Conservation (phyloP, 129 eudicot species). For the Chrysanthemum seticuspe region DNA sequence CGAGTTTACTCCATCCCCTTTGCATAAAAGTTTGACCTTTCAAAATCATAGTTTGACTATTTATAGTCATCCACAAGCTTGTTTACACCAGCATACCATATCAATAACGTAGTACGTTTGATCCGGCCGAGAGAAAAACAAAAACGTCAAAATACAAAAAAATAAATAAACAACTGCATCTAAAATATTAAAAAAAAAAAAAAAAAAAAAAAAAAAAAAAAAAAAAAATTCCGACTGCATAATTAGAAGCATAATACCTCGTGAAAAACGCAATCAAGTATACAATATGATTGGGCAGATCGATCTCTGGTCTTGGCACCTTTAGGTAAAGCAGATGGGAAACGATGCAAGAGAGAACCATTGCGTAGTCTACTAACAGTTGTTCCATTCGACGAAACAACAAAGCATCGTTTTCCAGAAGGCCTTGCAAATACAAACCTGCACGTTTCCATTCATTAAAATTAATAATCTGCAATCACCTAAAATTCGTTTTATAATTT, state of each 20-base stretch:
- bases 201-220: neutral
- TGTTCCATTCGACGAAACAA: conserved; percentile 84
- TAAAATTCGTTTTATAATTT: no score
- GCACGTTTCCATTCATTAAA: neutral
- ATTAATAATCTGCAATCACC: no score
- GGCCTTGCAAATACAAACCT: conserved; percentile 97
- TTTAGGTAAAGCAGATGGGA: conserved; percentile 85
- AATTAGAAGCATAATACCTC: conserved; percentile 47
- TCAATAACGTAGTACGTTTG: conserved; percentile 89
- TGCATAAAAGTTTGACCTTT: conserved; percentile 27
- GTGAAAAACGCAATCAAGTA: conserved; percentile 92
- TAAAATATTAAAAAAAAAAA: neutral
- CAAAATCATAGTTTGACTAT: neutral
- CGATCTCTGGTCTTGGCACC: conserved; percentile 65
- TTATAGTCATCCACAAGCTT: conserved; percentile 2
- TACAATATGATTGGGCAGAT: conserved; percentile 75
- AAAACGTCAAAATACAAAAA: neutral
- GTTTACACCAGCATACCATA: conserved; percentile 71
- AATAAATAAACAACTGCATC: neutral
- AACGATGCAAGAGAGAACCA: conserved; percentile 76
- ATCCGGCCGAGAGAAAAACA: conserved; percentile 47
- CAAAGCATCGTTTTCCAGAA: conserved; percentile 90
- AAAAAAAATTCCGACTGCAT: neutral
- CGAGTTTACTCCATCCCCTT: conserved; percentile 74
- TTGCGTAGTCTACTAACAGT: conserved; percentile 85